Evolutionary conservation across 1,139 yeast genomes (phyloP).

Genomic region (Yamadazyma oceani): DNA sequence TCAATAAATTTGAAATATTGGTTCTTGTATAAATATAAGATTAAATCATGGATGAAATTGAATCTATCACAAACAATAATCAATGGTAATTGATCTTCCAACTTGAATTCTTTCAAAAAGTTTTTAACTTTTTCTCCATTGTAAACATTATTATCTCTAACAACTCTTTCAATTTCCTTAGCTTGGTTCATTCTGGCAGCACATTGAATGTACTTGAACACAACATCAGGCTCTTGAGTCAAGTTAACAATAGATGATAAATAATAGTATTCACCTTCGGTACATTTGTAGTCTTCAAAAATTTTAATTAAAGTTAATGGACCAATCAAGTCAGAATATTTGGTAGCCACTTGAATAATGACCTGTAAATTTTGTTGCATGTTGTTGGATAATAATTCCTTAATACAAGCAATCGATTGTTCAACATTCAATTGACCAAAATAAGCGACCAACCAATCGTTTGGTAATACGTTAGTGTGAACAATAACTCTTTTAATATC

Average conservation of each 20-base stretch:
- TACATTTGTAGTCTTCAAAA: slow-evolving; percentile 89
- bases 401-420: slow-evolving; percentile 85
- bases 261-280: slow-evolving; percentile 92
- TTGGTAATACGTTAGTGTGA: slow-evolving; percentile 81
- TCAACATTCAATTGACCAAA: slow-evolving; percentile 95
- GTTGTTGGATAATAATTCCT: slow-evolving; percentile 79
- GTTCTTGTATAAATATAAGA: slow-evolving; percentile 89
- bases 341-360: slow-evolving; percentile 94
- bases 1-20: slow-evolving; percentile 95
- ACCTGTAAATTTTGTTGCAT: slow-evolving; percentile 88
- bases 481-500: slow-evolving; percentile 95
- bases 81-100: slow-evolving; percentile 94
- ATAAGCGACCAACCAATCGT: slow-evolving; percentile 90
- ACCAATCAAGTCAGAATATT: slow-evolving; percentile 92
- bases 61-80: slow-evolving; percentile 95
- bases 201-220: slow-evolving; percentile 91
- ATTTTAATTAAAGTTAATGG: slow-evolving; percentile 79
- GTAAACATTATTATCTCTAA: slow-evolving; percentile 89
- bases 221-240: slow-evolving; percentile 93
- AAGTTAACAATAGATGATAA: slow-evolving; percentile 90
- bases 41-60: slow-evolving; percentile 89
- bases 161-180: slow-evolving; percentile 93
- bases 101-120: slow-evolving; percentile 88
- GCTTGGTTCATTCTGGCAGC: slow-evolving; percentile 89
- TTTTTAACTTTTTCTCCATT: slow-evolving; percentile 98